Evolutionary conservation across 2,329 filamentous ascomycete species (phyloP).

Genomic region (Colletotrichum spaethianum): DNA sequence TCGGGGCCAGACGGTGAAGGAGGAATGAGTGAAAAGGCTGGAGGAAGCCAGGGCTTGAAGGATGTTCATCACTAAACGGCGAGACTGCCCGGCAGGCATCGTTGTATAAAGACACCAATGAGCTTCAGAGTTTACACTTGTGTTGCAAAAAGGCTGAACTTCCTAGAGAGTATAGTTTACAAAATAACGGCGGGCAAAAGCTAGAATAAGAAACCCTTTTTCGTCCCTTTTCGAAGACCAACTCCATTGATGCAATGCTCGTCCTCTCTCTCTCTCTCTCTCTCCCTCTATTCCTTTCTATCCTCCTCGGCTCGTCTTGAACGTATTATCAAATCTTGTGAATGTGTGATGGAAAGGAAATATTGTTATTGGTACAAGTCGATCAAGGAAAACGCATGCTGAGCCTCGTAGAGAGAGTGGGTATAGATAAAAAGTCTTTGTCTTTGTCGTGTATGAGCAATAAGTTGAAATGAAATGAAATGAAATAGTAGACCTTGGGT

Average conservation of each 20-base stretch:
- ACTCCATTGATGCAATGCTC: conserved; percentile 25
- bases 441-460: conserved; percentile 19
- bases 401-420: conserved; percentile 27
- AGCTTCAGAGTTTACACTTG: background rate
- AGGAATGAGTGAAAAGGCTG: conserved; percentile 46
- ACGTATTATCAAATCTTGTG: conserved; percentile 28
- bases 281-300: background rate
- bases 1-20: conserved; percentile 54
- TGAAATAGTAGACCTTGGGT: background rate
- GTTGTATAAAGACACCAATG: background rate
- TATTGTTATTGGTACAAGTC: conserved; percentile 31
- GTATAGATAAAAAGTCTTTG: conserved; percentile 29
- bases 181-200: conserved; percentile 8
- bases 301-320: conserved; percentile 6
- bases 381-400: background rate
- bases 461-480: background rate
- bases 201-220: conserved; percentile 32
- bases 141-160: background rate
- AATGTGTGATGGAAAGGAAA: conserved; percentile 14
- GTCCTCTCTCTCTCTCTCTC: conserved; percentile 7
- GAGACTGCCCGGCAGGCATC: background rate
- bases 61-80: conserved; percentile 11
- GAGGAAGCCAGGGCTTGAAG: conserved; percentile 20
- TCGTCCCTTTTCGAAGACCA: conserved; percentile 11
- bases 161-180: conserved; percentile 17